phyloP scores from a whole-genome alignment of 2,329 filamentous ascomycete species.

The Pseudogymnoascus sp. region DNA sequence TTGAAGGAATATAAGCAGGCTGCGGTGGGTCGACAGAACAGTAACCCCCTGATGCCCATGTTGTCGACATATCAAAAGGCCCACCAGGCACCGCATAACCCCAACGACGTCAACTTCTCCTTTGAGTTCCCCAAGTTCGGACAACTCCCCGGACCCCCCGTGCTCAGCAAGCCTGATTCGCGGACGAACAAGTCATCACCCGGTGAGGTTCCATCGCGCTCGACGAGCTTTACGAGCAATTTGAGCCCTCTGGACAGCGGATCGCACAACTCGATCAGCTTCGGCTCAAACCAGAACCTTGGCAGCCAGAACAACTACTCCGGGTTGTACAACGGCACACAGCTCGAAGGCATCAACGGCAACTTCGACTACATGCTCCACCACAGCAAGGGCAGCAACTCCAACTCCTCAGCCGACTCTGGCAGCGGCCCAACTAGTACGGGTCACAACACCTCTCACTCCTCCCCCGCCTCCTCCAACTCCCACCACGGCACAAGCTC shows the following conservation, averaged over 20 bases:
- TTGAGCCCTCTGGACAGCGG: slow-evolving; percentile 31
- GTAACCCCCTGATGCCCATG: slow-evolving; percentile 18
- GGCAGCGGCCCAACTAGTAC: slow-evolving; percentile 23
- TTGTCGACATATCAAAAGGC: neutral
- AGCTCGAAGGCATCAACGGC: slow-evolving; percentile 38
- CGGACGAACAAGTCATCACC: slow-evolving; percentile 22
- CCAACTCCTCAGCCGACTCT: slow-evolving; percentile 32
- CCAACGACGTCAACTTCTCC: slow-evolving; percentile 73
- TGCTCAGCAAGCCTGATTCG: slow-evolving; percentile 19
- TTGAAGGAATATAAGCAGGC: slow-evolving; percentile 86
- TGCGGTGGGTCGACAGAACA: slow-evolving; percentile 36
- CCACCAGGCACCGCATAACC: slow-evolving; percentile 37
- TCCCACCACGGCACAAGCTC: slow-evolving; percentile 53
- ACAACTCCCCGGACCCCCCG: slow-evolving; percentile 47
- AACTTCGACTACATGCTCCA: slow-evolving; percentile 35
- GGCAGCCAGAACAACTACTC: slow-evolving; percentile 43
- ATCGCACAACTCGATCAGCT: slow-evolving; percentile 30
- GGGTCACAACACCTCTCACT: slow-evolving; percentile 47
- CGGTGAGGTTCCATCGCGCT: slow-evolving; percentile 9
- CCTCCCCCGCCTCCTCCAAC: slow-evolving; percentile 56
- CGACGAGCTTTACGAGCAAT: slow-evolving; percentile 11
- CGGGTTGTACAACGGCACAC: slow-evolving; percentile 50
- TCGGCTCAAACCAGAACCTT: slow-evolving; percentile 19
- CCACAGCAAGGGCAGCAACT: slow-evolving; percentile 36
- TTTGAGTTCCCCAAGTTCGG: slow-evolving; percentile 97